Percentiles rank a stretch among this genome's conserved stretches.
Evolutionary conservation across 2,329 filamentous ascomycete species (phyloP).

Genomic region (Calonectria pauciramosa): DNA sequence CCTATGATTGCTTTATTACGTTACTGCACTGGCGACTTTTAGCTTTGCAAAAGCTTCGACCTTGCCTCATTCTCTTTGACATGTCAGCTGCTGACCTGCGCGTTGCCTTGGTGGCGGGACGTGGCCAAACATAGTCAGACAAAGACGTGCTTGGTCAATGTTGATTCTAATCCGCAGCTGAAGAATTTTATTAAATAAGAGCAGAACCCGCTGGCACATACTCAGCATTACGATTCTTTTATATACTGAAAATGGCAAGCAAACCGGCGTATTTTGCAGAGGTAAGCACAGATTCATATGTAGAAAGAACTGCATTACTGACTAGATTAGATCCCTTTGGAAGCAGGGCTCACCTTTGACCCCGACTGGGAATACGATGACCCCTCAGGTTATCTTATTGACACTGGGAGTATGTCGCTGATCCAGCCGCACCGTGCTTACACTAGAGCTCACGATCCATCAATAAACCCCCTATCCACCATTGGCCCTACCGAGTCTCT

Average conservation of each 20-base stretch:
- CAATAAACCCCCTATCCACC: slow-evolving; percentile 31
- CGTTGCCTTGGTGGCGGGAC: not conserved
- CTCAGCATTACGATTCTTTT: not conserved
- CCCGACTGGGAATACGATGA: slow-evolving; percentile 31
- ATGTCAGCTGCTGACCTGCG: not conserved
- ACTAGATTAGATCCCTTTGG: slow-evolving; percentile 30
- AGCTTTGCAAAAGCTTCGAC: not conserved
- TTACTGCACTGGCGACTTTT: not conserved
- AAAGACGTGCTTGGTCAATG: slow-evolving; percentile 12
- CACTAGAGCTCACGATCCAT: slow-evolving; percentile 29
- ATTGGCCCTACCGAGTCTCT: slow-evolving; percentile 27
- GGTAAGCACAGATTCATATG: not conserved
- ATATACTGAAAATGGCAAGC: not conserved
- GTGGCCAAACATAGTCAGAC: slow-evolving; percentile 12
- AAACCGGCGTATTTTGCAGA: slow-evolving; percentile 4
- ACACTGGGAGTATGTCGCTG: slow-evolving; percentile 34
- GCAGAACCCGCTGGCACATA: not conserved
- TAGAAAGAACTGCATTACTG: slow-evolving; percentile 17
- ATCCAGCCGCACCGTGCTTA: not conserved
- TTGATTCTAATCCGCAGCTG: not conserved
- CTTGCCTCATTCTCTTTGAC: not conserved
- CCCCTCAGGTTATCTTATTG: slow-evolving; percentile 33
- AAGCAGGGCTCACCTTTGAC: slow-evolving; percentile 29
- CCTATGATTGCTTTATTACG: not conserved
- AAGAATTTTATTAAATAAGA: slow-evolving; percentile 6